Base-by-base conservation (phyloP, 768 basidiomycete genomes). In the Hypholoma fasciculare region DNA sequence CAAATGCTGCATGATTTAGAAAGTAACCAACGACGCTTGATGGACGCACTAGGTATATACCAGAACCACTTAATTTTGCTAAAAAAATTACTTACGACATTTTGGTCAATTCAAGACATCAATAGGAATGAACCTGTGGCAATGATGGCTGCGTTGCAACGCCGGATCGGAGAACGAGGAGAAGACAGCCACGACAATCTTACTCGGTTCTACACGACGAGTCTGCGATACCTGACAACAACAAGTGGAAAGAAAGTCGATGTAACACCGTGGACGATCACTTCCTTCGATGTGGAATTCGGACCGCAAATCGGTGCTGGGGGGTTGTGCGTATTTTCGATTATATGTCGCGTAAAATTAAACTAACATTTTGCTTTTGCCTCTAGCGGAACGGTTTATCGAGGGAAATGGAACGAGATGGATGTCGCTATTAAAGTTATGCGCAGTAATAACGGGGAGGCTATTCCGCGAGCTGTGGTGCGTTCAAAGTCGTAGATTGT, bases 231-330 rank as follows among this genome's bases (percentile, higher is more conserved):
- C 49, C 54, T 69, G 23, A 30, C 57, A 34, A 61, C 56, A n/a
- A 57, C 59, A 19, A 67, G 65, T 20, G 64, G 66, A 12, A 46
- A 52, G 56, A 56, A 49, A 6, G 65, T 61, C 3, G 59, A 68
- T 12, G 48, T 64, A 9, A 58, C 63, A 12, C 56, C 56, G 17
- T 71, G 69, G 69, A 62, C 63, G 4, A 65, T 71, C 38, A 66
- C 65, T 26, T 54, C 65, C 2, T 65, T 68, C 37, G 70, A 71
- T 16, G 66, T 71, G 17, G 68, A 69, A 3, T 53, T 65, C 44
- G 65, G 64, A 6, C 56, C 52, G 7, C 47, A 58, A 44, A 69
- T 70, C 42, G 70, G 69, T 5, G 23, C 61, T 16, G 70, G 70
- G 7, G 69, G 65, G 26, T 71, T 71, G 67, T 67, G 44, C 16